Evolutionary conservation across 2,329 filamentous ascomycete species (phyloP).

Genomic region (Trichophyton benhamiae): DNA sequence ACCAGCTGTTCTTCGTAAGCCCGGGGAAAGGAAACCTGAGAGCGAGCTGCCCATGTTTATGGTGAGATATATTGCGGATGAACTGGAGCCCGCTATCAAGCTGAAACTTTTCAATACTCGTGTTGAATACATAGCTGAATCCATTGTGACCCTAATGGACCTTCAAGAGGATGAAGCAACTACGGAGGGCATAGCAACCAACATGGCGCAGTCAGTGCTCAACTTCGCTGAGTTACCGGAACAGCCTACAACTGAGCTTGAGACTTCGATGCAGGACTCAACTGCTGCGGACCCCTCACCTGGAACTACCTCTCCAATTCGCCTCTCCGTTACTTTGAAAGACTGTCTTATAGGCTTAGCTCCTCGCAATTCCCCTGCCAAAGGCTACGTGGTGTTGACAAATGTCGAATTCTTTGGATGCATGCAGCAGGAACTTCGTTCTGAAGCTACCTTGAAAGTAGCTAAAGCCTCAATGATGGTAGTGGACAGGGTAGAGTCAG

Average conservation of each 20-base stretch:
- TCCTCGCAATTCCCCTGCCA: slow-evolving; percentile 61
- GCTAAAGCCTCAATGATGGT: slow-evolving; percentile 73
- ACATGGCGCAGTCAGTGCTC: slow-evolving; percentile 66
- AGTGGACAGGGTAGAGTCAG: slow-evolving; percentile 57
- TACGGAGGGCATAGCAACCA: slow-evolving; percentile 59
- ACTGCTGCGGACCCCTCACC: slow-evolving; percentile 4
- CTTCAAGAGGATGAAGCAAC: slow-evolving; percentile 56
- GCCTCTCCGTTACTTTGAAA: slow-evolving; percentile 50
- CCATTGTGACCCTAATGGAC: slow-evolving; percentile 65
- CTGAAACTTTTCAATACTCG: slow-evolving; percentile 73
- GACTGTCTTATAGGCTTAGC: slow-evolving; percentile 79
- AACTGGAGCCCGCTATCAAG: slow-evolving; percentile 83
- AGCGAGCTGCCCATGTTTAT: slow-evolving; percentile 54
- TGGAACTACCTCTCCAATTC: slow-evolving; percentile 40
- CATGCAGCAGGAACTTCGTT: slow-evolving; percentile 53
- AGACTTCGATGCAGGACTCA: slow-evolving; percentile 8
- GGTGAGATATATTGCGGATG: slow-evolving; percentile 81
- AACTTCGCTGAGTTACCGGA: slow-evolving; percentile 53
- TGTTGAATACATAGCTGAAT: slow-evolving; percentile 79
- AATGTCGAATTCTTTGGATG: slow-evolving; percentile 60
- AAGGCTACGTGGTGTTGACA: slow-evolving; percentile 64
- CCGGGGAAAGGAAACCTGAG: slow-evolving; percentile 16
- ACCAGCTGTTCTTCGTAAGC: slow-evolving; percentile 38
- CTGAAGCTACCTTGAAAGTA: slow-evolving; percentile 54
- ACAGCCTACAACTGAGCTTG: slow-evolving; percentile 13